Base-by-base conservation (phyloP, 352 stramenopile genomes). In the Phytophthora ohioensis region DNA sequence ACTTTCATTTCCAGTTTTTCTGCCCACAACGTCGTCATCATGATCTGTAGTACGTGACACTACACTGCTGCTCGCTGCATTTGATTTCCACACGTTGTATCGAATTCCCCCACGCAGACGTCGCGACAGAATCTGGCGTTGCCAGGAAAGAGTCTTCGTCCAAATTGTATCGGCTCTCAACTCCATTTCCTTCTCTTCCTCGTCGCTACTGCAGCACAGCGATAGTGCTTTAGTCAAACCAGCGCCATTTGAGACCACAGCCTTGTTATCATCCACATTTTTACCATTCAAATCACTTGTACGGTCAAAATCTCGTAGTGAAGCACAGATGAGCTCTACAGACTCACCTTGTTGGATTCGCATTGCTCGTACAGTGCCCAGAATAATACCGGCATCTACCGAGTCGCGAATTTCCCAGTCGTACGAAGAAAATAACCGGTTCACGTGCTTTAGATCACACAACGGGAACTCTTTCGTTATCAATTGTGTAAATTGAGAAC, bases 401-500 rank as follows among this genome's bases (percentile, higher is more conserved):
- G 61, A 67, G 45, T 90, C 84, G 12, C 77, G 59, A 43, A 91
- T 77, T 3, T 57, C 56, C 54, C 63, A 79, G 65, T 91, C 84
- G 41, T 81, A 91, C 17, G 80, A 90, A 36, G 84, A 91, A 55
- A 84, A 91, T 27, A 91, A 64, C 21, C 81, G 78, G 38, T 90
- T 90, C 3, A 75, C 73, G 36, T 85, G 71, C 13, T 76, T 73
- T 3, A 71, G 30, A n/a, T 85, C 73, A 34, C 87, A 67, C 21
- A 64, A 49, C 2, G 81, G 78, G 46, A 90, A 90, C 39, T 91
- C 81, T 21, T 71, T 79, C 15, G 75, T 69, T 8, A 90, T 15
- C 4, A 91, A 41, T 7, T 78, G 69, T 46, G 66, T 80, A 57
- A 88, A 91, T 43, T 90, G 84, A 43, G 83, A 51, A 0, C 81